These are phyloP conservation scores for Edaphochlamys debaryana DNA, from an alignment of 139 green algal species.

Conservation along the genomic window DNA sequence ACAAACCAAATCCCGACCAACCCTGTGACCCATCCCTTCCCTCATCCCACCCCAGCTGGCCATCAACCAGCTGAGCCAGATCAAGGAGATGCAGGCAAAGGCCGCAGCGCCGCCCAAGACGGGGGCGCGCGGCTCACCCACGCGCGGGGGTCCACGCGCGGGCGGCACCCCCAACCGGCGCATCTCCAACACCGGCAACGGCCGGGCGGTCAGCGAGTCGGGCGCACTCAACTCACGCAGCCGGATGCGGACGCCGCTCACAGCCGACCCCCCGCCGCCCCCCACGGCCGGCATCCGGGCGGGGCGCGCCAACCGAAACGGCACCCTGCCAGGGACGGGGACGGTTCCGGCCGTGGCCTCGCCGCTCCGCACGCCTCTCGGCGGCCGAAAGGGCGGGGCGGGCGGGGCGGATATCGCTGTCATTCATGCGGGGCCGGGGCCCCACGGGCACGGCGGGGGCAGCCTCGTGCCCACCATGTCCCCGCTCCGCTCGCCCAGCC, in stretches of 20 bases:
- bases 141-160: neutral
- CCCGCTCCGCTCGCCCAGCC: neutral
- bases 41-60: neutral
- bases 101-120: neutral
- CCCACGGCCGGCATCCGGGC: conserved; percentile 1
- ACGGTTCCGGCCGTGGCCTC: neutral
- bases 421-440: no score
- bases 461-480: conserved; percentile 10
- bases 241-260: neutral
- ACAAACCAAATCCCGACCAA: no score
- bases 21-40: no score
- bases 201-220: conserved; percentile 20
- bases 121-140: conserved; percentile 11
- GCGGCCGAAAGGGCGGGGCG: neutral
- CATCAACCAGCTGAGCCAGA: conserved; percentile 3
- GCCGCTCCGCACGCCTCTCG: neutral
- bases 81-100: conserved; percentile 5
- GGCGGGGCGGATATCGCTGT: neutral
- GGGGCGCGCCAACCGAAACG: no score
- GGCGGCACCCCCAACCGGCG: neutral
- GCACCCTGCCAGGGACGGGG: no score
- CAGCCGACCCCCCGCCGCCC: conserved; percentile 24
- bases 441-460: no score
- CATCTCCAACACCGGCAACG: neutral
- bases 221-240: neutral